Evolutionary conservation across 495 filamentous ascomycete species (phyloP), one percentile per base, ranked within the genome.

Genomic region (Cercophora sp.): DNA sequence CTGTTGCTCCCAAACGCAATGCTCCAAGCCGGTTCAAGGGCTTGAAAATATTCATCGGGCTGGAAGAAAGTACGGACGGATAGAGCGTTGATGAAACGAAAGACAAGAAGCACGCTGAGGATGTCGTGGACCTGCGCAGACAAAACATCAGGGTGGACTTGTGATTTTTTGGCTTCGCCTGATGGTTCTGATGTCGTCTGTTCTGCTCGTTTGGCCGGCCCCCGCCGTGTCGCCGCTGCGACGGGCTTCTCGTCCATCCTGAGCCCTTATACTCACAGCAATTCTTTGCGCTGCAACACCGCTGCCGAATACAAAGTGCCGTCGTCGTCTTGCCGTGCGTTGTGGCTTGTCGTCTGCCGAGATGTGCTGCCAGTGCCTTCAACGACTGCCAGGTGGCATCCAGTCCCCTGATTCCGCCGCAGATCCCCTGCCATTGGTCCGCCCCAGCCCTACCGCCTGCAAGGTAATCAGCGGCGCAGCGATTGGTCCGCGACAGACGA

Each of bases 21-120:
- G 66, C 85, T 77, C 91, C 92, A 97, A 55, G 93, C 93, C 31
- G 93, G 94, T 65, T 99, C 93, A 9, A 99, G 78, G 5, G 91
- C 88, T 63, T 99, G 93, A 58, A 91, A 99, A 74, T 88, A 97
- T 67, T 99, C 93, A 73, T 99, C 93, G n/a, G 93, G 93, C 67
- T 99, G 93, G 73, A 99, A 99, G 67, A 96, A 99, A n/a, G 93
- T 97, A 43, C 82, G 77, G 32, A 94, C 74, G 43, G 74, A 80
- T 50, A 96, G 73, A n/a, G 91, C 84, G 70, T 97, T 96, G 64
- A 89, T 62, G 44, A 95, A 78, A 48, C 93, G 89, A 42, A 96
- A 78, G 10, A 79, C 79, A 50, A 96, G 59, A 18, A 96, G 80
- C 34, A 82, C 74, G 34, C 80, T 70, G 44, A 88, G 73, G 49